Evolutionary conservation across 2,329 filamentous ascomycete species (phyloP).

Genomic region (Juglanconis juglandina): DNA sequence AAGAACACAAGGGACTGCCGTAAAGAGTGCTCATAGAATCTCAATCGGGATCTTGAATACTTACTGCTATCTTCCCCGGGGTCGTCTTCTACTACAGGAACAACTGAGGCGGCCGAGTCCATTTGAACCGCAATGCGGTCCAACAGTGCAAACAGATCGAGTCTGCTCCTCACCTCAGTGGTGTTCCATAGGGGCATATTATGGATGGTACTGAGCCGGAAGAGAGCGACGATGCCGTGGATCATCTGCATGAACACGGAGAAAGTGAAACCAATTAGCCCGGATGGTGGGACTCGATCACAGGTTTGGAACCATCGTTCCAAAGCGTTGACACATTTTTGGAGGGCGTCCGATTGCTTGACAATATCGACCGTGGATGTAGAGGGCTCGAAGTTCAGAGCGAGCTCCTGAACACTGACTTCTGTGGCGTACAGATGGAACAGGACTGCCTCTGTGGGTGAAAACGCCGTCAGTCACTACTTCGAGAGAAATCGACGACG

Average conservation of each 20-base stretch:
- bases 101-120: neutral
- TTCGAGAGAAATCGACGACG: neutral
- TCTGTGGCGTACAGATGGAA: conserved; percentile 34
- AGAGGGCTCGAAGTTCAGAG: conserved; percentile 21
- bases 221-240: conserved; percentile 31
- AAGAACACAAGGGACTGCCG: neutral
- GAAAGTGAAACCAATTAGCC: conserved; percentile 32
- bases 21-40: neutral
- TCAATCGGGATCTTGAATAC: neutral
- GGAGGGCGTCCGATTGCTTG: conserved; percentile 24
- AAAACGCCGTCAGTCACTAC: neutral
- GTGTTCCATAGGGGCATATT: conserved; percentile 37
- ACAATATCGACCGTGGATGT: neutral
- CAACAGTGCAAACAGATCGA: conserved; percentile 33
- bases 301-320: conserved; percentile 33
- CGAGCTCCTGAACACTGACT: conserved; percentile 35
- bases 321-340: conserved; percentile 26
- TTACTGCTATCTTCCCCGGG: conserved; percentile 4
- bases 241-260: conserved; percentile 31
- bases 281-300: conserved; percentile 26
- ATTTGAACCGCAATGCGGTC: conserved; percentile 21
- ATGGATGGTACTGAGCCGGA: conserved; percentile 31
- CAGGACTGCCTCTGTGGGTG: conserved; percentile 30
- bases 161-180: conserved; percentile 25
- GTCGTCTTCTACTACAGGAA: conserved; percentile 10